Percentiles rank a stretch among this genome's conserved stretches.
Conservation (phyloP, 2,329 filamentous ascomycete genomes). For the Trichoderma semiorbis region DNA sequence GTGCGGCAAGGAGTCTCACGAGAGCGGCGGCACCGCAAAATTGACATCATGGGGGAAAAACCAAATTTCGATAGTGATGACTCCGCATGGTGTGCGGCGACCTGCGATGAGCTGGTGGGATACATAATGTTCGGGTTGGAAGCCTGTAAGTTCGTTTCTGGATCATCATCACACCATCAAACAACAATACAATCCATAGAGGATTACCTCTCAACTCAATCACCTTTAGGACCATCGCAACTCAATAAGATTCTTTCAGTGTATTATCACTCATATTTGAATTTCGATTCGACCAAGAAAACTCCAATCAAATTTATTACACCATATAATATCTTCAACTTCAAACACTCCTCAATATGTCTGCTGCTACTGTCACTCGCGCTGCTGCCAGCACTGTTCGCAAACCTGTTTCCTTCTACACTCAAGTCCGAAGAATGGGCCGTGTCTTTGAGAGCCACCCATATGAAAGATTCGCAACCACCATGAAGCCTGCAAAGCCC, state of each 20-base stretch:
- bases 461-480: conserved; percentile 4
- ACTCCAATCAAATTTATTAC: background rate
- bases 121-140: conserved; percentile 13
- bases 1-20: background rate
- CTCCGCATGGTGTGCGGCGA: conserved; percentile 2
- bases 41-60: conserved; percentile 4
- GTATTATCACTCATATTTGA: background rate
- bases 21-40: background rate
- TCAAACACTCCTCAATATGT: conserved; percentile 4
- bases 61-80: background rate
- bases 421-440: conserved; percentile 10
- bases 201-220: conserved; percentile 18
- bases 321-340: background rate
- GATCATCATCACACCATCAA: conserved; percentile 12
- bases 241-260: conserved; percentile 4
- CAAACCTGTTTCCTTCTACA: conserved; percentile 11
- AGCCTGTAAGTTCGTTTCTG: background rate
- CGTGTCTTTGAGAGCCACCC: conserved; percentile 12
- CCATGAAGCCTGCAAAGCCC: background rate
- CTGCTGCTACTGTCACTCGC: background rate
- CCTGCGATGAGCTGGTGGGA: background rate
- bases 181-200: background rate
- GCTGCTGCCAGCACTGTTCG: conserved; percentile 1
- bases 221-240: background rate
- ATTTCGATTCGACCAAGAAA: background rate